Evolutionary conservation across 192 early-diverging fungal species (phyloP).

Genomic region (Lobulomyces angularis): DNA sequence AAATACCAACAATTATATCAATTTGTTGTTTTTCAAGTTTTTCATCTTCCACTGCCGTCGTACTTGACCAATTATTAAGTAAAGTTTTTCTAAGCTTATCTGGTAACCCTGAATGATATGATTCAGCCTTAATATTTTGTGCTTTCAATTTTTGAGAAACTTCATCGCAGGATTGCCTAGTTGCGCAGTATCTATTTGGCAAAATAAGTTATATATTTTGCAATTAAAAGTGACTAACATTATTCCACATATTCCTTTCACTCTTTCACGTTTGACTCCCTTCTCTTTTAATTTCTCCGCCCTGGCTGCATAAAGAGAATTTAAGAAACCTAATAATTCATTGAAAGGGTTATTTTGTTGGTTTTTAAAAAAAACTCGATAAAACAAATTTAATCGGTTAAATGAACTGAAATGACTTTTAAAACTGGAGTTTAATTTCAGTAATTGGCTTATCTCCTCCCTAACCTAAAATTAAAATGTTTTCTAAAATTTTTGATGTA

Average conservation of each 20-base stretch:
- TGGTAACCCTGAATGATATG: conserved; percentile 30
- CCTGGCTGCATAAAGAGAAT: background rate
- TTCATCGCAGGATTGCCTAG: conserved; percentile 24
- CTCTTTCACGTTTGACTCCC: conserved; percentile 14
- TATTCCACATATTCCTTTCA: conserved; percentile 28
- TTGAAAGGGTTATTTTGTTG: no score
- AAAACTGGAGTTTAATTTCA: no score
- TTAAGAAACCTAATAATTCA: no score
- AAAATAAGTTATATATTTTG: background rate
- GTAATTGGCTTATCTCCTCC: no score
- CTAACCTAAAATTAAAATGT: no score
- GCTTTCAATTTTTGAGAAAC: conserved; percentile 16
- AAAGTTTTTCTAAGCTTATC: conserved; percentile 8
- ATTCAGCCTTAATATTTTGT: conserved; percentile 16
- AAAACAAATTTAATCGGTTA: no score
- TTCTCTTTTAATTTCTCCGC: conserved; percentile 4
- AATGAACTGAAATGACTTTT: no score
- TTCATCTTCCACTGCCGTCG: conserved; percentile 2
- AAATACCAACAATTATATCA: no score
- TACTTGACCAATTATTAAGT: conserved; percentile 21
- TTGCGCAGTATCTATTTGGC: conserved; percentile 26
- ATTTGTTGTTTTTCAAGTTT: no score
- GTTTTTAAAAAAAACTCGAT: no score
- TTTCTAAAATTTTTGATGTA: background rate
- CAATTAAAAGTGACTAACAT: conserved; percentile 9